phyloP scores from a whole-genome alignment of 2,329 filamentous ascomycete genomes.

The Fusarium staphyleae region DNA sequence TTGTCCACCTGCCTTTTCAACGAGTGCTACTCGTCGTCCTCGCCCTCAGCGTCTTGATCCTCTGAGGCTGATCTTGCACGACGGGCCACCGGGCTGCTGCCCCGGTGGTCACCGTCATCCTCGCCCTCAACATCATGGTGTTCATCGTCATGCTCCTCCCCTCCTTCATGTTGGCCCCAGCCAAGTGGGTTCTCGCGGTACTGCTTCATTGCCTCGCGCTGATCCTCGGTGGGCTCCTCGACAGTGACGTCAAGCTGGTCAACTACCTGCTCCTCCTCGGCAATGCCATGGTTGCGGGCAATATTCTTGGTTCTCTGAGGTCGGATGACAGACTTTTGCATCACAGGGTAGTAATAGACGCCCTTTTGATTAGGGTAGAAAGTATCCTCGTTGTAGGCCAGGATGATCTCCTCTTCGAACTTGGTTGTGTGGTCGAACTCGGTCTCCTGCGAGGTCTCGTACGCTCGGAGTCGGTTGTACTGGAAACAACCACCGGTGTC shows the following conservation, averaged over 20 bases:
- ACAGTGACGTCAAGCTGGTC: conserved; percentile 64
- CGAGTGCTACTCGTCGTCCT: conserved; percentile 50
- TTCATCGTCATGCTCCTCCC: conserved; percentile 44
- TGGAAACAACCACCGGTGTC: conserved; percentile 61
- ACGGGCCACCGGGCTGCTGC: conserved; percentile 33
- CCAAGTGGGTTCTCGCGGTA: conserved; percentile 63
- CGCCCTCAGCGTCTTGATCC: conserved; percentile 54
- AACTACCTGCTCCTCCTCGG: conserved; percentile 59
- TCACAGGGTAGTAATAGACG: conserved; percentile 72
- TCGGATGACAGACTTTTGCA: conserved; percentile 68
- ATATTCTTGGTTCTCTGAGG: conserved; percentile 71
- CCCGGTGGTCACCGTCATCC: conserved; percentile 24
- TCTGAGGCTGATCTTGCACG: conserved; percentile 43
- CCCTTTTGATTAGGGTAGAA: conserved; percentile 61
- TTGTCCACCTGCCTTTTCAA: background rate
- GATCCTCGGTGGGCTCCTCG: conserved; percentile 62
- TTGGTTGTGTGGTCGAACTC: conserved; percentile 65
- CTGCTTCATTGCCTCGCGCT: conserved; percentile 58
- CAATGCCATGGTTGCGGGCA: conserved; percentile 58
- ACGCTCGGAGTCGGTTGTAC: conserved; percentile 68
- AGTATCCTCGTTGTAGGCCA: conserved; percentile 64
- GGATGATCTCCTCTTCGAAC: conserved; percentile 69
- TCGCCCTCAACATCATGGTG: conserved; percentile 41
- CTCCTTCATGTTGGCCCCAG: conserved; percentile 51
- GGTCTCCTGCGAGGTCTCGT: conserved; percentile 67